phyloP scores from a whole-genome alignment of 225 moss, liverwort and hornwort genomes.

The Pseudisothecium myosuroides region DNA sequence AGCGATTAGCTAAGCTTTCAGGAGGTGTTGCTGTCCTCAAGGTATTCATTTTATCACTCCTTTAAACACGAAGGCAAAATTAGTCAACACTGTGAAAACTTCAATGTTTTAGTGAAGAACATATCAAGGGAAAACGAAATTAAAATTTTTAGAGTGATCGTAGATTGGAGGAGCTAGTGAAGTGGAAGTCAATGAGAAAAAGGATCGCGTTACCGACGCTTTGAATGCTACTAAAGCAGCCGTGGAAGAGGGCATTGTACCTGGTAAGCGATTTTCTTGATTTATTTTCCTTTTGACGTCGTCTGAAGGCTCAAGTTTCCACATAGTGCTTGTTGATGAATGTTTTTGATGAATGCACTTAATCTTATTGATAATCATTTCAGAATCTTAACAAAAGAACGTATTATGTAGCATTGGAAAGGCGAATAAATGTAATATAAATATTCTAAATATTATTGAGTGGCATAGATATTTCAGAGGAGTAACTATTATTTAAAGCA shows the following conservation, averaged over 20 bases:
- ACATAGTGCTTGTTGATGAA: too few relatives aligned
- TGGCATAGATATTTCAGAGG: background rate
- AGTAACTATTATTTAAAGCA: background rate
- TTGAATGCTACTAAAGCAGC: conserved; percentile 93
- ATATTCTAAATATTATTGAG: background rate
- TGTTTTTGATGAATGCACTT: background rate
- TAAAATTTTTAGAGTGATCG: background rate
- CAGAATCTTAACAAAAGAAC: too few relatives aligned
- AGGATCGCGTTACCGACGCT: conserved; percentile 87
- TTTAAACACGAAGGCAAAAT: background rate
- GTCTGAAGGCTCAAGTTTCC: background rate
- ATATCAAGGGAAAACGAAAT: background rate
- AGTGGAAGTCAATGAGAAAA: conserved; percentile 91
- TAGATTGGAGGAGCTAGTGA: conserved; percentile 96
- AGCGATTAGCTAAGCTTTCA: conserved; percentile 39
- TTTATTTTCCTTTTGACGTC: background rate
- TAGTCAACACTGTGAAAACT: background rate
- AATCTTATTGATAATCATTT: background rate
- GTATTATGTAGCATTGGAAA: background rate
- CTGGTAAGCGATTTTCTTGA: conserved; percentile 29
- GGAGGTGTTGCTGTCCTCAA: conserved; percentile 53
- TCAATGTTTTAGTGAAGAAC: background rate
- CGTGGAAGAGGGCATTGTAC: conserved; percentile 89
- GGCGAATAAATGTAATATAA: background rate
- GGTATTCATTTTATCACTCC: background rate